Evolutionary conservation across 2,329 filamentous ascomycete genomes (phyloP).

Genomic region (Cladobotryum mycophilum): DNA sequence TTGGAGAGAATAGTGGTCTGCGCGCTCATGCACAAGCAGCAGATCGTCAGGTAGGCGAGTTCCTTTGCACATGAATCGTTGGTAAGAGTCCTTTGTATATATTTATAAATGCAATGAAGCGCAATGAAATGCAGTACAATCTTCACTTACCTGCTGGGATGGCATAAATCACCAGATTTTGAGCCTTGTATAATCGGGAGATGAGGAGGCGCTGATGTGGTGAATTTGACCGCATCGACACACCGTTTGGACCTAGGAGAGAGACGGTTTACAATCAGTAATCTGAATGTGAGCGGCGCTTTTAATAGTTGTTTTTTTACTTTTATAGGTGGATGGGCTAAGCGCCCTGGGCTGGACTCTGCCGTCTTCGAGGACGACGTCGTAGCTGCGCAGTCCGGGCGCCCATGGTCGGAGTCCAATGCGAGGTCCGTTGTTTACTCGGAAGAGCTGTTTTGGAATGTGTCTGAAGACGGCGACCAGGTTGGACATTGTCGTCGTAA

Average conservation of each 20-base stretch:
- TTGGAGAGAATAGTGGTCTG: conserved; percentile 19
- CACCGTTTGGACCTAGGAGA: conserved; percentile 17
- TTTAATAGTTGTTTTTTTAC: not conserved
- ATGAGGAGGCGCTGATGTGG: conserved; percentile 16
- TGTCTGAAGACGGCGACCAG: conserved; percentile 1
- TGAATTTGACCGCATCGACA: conserved; percentile 16
- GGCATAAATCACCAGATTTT: conserved; percentile 12
- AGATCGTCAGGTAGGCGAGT: conserved; percentile 15
- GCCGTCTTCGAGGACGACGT: conserved; percentile 1
- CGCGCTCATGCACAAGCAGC: conserved; percentile 18
- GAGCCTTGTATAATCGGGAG: conserved; percentile 10
- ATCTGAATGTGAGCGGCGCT: not conserved
- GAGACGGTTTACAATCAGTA: not conserved
- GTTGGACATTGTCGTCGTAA: no score
- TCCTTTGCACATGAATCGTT: conserved; percentile 4
- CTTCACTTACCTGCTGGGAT: conserved; percentile 12
- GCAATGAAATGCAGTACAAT: not conserved
- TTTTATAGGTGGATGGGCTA: conserved; percentile 5
- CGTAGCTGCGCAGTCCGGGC: conserved; percentile 6
- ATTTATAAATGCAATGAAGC: no score
- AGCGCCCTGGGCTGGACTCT: conserved; percentile 10
- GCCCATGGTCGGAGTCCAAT: conserved; percentile 11
- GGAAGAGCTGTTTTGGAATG: conserved; percentile 13
- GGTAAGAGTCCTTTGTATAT: not conserved
- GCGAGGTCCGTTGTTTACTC: conserved; percentile 11